A percentile compares a stretch with the other conserved stretches of the same genome.
Conservation (phyloP, 257 asterid genomes). For the Linaria vulgaris region DNA sequence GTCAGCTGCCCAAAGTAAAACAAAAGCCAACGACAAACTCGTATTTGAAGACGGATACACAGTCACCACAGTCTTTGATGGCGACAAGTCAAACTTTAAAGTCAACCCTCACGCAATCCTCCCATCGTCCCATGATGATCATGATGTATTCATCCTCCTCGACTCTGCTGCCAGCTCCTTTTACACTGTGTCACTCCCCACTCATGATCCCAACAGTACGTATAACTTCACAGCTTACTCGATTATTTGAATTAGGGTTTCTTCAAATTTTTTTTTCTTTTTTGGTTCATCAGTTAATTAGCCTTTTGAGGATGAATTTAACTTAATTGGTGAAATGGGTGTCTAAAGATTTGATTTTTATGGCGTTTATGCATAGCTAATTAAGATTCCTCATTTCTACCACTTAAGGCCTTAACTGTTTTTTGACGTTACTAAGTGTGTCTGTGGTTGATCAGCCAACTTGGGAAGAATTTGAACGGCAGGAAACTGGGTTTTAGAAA, state of each 20-base stretch:
- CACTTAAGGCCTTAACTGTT: too few species aligned
- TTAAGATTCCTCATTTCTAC: too few species aligned
- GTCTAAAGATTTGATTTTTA: too few species aligned
- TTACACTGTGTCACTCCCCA: conserved; percentile 53
- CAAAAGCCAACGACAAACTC: conserved; percentile 31
- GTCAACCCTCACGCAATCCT: conserved; percentile 55
- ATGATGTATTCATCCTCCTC: conserved; percentile 60
- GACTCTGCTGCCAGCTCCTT: conserved; percentile 65
- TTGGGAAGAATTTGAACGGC: too few species aligned
- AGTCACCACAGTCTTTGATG: conserved; percentile 67
- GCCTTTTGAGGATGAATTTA: neutral
- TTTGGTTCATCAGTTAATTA: neutral
- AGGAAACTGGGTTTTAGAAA: too few species aligned
- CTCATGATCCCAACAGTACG: conserved; percentile 29
- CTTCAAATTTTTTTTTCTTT: neutral
- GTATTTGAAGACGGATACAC: conserved; percentile 76
- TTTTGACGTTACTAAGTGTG: too few species aligned
- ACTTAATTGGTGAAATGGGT: too few species aligned
- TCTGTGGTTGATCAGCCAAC: too few species aligned
- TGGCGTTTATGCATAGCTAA: too few species aligned
- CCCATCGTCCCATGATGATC: conserved; percentile 53
- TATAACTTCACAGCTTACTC: neutral
- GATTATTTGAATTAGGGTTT: conserved; percentile 7
- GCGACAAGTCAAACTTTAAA: conserved; percentile 52
- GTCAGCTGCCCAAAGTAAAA: conserved; percentile 53